Base-by-base conservation (phyloP, 1,284 basidiomycete species). In the Trametes pubescens region DNA sequence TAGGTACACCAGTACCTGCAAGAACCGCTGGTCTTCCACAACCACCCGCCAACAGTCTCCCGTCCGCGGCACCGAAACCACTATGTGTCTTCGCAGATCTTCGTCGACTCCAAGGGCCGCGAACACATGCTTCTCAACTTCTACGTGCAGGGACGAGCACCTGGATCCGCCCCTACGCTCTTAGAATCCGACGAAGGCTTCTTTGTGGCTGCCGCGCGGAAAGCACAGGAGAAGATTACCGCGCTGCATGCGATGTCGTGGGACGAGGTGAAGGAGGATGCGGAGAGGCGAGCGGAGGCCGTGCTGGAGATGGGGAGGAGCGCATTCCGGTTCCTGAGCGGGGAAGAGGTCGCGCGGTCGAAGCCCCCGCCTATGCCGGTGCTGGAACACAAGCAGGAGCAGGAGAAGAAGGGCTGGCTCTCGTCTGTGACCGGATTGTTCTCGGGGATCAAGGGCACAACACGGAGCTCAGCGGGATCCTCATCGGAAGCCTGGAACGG, bases 81-180 rank as follows among this genome's bases (percentile, higher is more conserved):
- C 67, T 89, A 89, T 76, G 89, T 93, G 51, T 85, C 86, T 10
- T 92, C 91, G 21, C 88, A 91, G 65, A 82, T 93, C 59, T 85
- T 86, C 61, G 78, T 90, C 29, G 92, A 94, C 73, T 78, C 86
- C 21, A 73, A 84, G 5, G 91, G 92, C 1, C 82, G 86, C 48
- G 92, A 94, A 74, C 92, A 94, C 69, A 88, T 94, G 85, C 81
- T 92, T 43, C 82, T 94, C 71, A 90, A 88, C 56, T 94, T 94
- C 75, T 94, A 89, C 70, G 81, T 93, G 29, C 84, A 90, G 77
- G 86, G 86, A 40, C 77, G 76, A 62, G 80, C 78, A 52, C 81
- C 80, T 6, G 74, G 70, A 40, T 79, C 78, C 10, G 32, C 55
- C 70, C 16, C 66, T 71, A n/a, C 56, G 21, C 11, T 40, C 18